These are phyloP conservation scores for Nosema muscidifuracis DNA, from an alignment of 371 early-diverging fungal genomes.

Conservation along the genomic window DNA sequence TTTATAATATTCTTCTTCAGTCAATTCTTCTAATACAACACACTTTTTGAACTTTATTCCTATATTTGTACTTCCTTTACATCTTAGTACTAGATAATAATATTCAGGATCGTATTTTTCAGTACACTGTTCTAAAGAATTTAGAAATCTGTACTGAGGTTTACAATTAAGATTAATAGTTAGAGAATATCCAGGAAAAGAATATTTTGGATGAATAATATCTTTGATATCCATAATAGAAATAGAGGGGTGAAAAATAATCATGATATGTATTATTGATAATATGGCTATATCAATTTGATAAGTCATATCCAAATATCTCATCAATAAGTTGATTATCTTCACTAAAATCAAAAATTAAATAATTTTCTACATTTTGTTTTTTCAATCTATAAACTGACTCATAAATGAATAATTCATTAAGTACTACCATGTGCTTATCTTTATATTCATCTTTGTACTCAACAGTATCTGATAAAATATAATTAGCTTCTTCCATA, in stretches of 20 bases:
- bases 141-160: conserved; percentile 31
- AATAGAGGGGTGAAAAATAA: no score
- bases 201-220: background rate
- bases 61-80: conserved; percentile 4
- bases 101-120: conserved; percentile 22
- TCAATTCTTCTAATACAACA: background rate
- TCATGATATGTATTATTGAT: no score
- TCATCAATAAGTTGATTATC: background rate
- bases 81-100: conserved; percentile 19
- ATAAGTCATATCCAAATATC: background rate
- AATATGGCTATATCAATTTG: background rate
- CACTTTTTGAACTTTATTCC: conserved; percentile 16
- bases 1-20: background rate
- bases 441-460: background rate
- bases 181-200: background rate
- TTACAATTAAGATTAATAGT: background rate
- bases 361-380: background rate
- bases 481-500: background rate
- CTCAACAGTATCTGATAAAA: no score
- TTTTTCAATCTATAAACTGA: background rate
- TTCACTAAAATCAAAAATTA: background rate
- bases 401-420: background rate
- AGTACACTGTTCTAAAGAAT: conserved; percentile 9
- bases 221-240: background rate
- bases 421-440: background rate